Evolutionary conservation across 495 filamentous ascomycete species (phyloP).

Genomic region (Coniosporium apollinis): DNA sequence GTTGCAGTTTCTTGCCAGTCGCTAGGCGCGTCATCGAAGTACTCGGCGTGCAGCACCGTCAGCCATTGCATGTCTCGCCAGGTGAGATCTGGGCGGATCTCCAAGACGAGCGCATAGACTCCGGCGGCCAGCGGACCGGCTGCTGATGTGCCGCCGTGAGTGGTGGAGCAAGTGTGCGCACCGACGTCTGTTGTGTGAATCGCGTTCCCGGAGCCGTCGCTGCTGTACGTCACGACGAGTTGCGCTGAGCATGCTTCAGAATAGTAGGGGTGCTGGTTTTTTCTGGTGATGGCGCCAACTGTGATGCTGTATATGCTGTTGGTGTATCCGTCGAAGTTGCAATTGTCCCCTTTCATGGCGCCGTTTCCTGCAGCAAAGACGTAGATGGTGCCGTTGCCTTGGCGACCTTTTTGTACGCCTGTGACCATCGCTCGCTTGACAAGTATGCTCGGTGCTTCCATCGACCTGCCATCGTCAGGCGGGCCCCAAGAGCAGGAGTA

Average conservation of each 20-base stretch:
- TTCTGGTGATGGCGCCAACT: conserved; percentile 79
- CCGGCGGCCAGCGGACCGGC: conserved; percentile 86
- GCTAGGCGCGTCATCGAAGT: conserved; percentile 52
- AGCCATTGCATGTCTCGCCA: conserved; percentile 96
- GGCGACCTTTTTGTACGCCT: conserved; percentile 74
- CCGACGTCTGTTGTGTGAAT: conserved; percentile 97
- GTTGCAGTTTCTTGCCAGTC: conserved; percentile 69
- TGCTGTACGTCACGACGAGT: conserved; percentile 90
- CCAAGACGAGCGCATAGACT: conserved; percentile 79
- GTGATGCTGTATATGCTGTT: conserved; percentile 99
- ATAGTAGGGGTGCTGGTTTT: conserved; percentile 76
- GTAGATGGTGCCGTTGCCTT: conserved; percentile 75
- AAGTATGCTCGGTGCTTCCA: conserved; percentile 84
- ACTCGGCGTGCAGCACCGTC: conserved; percentile 67
- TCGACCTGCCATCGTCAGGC: conserved; percentile 76
- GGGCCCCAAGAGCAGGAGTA: conserved; percentile 99
- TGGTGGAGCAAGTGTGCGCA: conserved; percentile 51
- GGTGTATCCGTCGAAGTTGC: conserved; percentile 98
- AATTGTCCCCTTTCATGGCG: conserved; percentile 75
- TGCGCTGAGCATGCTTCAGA: conserved; percentile 93
- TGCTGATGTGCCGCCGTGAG: conserved; percentile 91
- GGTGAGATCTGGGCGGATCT: conserved; percentile 67
- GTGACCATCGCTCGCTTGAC: conserved; percentile 84
- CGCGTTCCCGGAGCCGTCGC: conserved; percentile 65
- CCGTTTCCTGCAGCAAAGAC: conserved; percentile 97